Evolutionary conservation across 148 eudicot genomes (phyloP), one percentile per base, ranked within the genome.

Genomic region (Fagopyrum tataricum): DNA sequence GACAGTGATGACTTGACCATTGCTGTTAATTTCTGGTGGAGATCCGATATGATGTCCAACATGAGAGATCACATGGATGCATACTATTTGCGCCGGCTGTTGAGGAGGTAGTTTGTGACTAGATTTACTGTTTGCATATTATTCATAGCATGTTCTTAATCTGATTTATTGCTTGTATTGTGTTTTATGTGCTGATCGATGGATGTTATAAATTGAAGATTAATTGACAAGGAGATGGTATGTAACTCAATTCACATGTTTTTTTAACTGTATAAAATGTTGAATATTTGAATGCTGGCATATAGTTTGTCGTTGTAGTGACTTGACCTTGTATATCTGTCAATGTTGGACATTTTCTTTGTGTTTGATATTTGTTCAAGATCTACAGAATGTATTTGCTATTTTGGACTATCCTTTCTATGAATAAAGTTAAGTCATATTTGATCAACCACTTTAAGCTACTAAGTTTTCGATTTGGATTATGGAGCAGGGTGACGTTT

Each of bases 1-100:
- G 96, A 91, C 78, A 95, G 98, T 80, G 96, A 87, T 79, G 84
- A 83, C 67, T 77, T 95, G 79, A 91, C 98, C 26, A 84, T 91
- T 75, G 98, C 92, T 76, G 87, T 95, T 59, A 95, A 95, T 80
- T 85, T 95, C 75, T 95, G 98, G 98, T 95, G 98, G 98, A 87
- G 64, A 75, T 91, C 98, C 39, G 78, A 78, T 71, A 58, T 81
- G 70, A 85, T 83, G 81, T 89, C 90, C 53, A 80, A 75, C 85
- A 87, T 95, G 90, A 72, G 55, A 62, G 96, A 91, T 26, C 97
- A 95, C 83, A 95, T 94, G 98, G 97, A 95, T 85, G 85, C 86
- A 70, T 95, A 95, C 83, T 95, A 95, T 75, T 69, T 91, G 75
- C 91, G 98, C 70, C 82, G 87, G 67, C 76, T 94, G 78, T 75